A percentile compares a stretch with the other conserved stretches of the same genome.
Evolutionary conservation across 208 protist species (phyloP).

Genomic region (Acanthamoeba rhysodes): DNA sequence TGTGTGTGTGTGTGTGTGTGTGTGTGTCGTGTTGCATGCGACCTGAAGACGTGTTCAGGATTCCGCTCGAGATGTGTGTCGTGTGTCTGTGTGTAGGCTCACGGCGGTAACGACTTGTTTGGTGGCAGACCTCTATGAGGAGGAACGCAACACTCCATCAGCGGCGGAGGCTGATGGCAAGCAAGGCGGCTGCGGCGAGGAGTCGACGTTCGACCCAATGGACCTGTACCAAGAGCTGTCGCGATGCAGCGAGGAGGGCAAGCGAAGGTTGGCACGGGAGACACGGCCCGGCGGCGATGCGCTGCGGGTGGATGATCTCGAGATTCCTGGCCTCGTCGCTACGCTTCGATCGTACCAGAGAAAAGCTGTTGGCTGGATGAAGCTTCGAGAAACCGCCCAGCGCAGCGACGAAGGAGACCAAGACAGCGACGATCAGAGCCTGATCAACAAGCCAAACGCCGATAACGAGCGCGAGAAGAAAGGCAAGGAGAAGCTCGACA

Average conservation of each 20-base stretch:
- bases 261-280: background rate
- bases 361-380: slow-evolving; percentile 55
- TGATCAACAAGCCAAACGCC: background rate
- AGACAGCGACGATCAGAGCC: background rate
- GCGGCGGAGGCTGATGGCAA: background rate
- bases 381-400: background rate
- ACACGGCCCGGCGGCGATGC: background rate
- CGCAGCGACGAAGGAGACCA: background rate
- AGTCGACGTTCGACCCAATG: background rate
- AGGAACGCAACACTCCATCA: background rate
- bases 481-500: slow-evolving; percentile 25
- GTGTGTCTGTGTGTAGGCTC: too few species aligned
- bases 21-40: too few species aligned
- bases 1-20: too few species aligned
- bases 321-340: background rate
- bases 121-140: slow-evolving; percentile 1
- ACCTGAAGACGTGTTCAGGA: too few species aligned
- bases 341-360: slow-evolving; percentile 59
- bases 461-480: background rate
- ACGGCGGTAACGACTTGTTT: background rate
- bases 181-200: background rate
- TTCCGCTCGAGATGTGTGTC: too few species aligned
- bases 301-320: background rate
- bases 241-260: background rate
- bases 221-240: slow-evolving; percentile 54